Evolutionary conservation across 129 eudicot species (phyloP).

Genomic region (Apium graveolens): DNA sequence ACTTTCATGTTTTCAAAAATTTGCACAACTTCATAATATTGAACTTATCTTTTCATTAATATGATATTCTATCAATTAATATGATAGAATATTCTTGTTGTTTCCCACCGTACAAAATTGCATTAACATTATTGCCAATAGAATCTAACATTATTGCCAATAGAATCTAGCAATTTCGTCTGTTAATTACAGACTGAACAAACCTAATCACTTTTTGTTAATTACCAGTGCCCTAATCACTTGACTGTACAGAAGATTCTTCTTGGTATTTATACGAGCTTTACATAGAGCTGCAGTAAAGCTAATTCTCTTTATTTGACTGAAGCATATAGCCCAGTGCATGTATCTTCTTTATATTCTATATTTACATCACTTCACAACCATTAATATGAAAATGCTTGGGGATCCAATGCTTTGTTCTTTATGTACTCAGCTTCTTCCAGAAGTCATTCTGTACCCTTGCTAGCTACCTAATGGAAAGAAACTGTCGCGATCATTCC

Average conservation of each 20-base stretch:
- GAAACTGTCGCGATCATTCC: neutral
- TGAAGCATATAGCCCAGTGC: constrained; percentile 1
- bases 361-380: neutral
- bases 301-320: constrained; percentile 9
- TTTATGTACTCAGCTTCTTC: constrained; percentile 5
- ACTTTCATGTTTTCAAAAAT: neutral
- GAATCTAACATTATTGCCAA: too few species aligned
- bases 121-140: too few species aligned
- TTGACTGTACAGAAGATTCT: constrained; percentile 1
- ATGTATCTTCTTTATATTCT: neutral
- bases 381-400: neutral
- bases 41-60: too few species aligned
- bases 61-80: too few species aligned
- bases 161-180: too few species aligned
- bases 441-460: neutral
- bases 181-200: neutral
- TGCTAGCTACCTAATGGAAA: neutral
- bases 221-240: neutral
- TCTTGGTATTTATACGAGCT: neutral
- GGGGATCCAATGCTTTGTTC: constrained; percentile 8
- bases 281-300: neutral
- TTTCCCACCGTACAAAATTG: neutral
- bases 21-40: neutral
- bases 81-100: too few species aligned
- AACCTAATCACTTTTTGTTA: neutral